These are phyloP conservation scores for Sporisorium iseilematis-ciliati DNA, from an alignment of 1,284 basidiomycete species.

Conservation along the genomic window DNA sequence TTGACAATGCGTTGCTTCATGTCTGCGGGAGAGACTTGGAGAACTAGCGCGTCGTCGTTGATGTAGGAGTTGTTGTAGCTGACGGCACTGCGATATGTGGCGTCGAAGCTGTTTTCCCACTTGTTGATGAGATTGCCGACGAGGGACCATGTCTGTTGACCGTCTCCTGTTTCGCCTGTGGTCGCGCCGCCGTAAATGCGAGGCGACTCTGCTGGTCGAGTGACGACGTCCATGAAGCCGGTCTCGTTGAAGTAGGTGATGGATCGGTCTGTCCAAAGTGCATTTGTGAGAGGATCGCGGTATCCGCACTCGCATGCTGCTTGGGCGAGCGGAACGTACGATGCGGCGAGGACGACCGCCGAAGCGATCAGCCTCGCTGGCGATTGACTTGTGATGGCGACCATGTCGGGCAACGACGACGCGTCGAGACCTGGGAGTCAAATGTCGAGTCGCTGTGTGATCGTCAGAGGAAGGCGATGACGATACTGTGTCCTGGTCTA, in stretches of 20 bases:
- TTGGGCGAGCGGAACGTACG: conserved; percentile 13
- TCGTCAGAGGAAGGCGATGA: background rate
- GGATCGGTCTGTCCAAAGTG: conserved; percentile 60
- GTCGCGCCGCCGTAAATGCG: conserved; percentile 44
- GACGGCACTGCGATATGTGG: conserved; percentile 52
- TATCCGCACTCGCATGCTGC: conserved; percentile 62
- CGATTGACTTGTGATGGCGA: conserved; percentile 5
- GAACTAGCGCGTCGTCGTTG: conserved; percentile 43
- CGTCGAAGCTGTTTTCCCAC: conserved; percentile 57
- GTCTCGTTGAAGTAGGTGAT: conserved; percentile 66
- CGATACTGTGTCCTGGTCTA: background rate
- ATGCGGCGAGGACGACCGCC: conserved; percentile 22
- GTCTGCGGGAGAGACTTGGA: conserved; percentile 54
- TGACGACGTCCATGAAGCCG: conserved; percentile 49
- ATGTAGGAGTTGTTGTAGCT: conserved; percentile 59
- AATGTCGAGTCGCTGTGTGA: background rate
- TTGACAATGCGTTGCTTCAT: conserved; percentile 49
- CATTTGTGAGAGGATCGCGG: conserved; percentile 55
- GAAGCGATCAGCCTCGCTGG: conserved; percentile 33
- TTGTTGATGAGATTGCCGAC: conserved; percentile 55
- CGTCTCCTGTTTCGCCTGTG: conserved; percentile 50
- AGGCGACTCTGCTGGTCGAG: conserved; percentile 40
- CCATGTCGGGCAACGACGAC: conserved; percentile 16
- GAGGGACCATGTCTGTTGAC: conserved; percentile 54
- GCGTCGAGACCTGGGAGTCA: background rate